Evolutionary conservation across 2,329 filamentous ascomycete genomes (phyloP).

Genomic region (Pestalotiopsis sp.): DNA sequence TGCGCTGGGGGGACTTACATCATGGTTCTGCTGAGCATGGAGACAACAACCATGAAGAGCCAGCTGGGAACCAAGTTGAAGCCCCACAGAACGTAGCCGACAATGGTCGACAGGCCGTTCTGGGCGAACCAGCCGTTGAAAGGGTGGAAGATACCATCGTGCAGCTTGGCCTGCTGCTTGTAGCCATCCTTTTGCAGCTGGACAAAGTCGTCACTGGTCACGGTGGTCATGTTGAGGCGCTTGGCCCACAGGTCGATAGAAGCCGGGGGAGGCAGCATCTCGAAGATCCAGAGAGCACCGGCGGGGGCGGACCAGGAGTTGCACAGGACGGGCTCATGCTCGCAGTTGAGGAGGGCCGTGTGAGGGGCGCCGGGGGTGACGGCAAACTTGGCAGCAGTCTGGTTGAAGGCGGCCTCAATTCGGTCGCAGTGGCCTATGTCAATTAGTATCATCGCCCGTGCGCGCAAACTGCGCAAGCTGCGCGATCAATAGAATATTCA

Average conservation of each 20-base stretch:
- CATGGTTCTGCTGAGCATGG: conserved; percentile 71
- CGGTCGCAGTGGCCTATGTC: conserved; percentile 62
- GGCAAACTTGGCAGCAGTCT: conserved; percentile 66
- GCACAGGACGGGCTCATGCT: conserved; percentile 74
- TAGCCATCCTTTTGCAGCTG: conserved; percentile 58
- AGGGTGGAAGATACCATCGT: conserved; percentile 74
- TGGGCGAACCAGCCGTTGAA: conserved; percentile 70
- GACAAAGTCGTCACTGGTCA: conserved; percentile 65
- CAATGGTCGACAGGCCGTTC: conserved; percentile 62
- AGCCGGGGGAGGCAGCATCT: conserved; percentile 66
- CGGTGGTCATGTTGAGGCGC: conserved; percentile 70
- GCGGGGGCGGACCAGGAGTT: conserved; percentile 70
- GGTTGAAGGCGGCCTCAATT: conserved; percentile 68
- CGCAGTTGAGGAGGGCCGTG: conserved; percentile 73
- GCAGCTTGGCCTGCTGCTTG: conserved; percentile 40
- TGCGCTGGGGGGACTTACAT: conserved; percentile 63
- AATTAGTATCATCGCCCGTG: conserved; percentile 14
- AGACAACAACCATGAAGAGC: conserved; percentile 77
- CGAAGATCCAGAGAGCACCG: conserved; percentile 68
- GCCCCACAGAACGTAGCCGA: conserved; percentile 70
- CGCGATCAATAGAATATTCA: conserved; percentile 7
- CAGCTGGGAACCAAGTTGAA: conserved; percentile 72
- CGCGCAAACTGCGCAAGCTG: background rate
- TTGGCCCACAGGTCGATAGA: conserved; percentile 66
- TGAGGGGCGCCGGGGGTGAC: conserved; percentile 64